phyloP scores from a whole-genome alignment of 768 basidiomycete species.

The Chalciporus chontae region DNA sequence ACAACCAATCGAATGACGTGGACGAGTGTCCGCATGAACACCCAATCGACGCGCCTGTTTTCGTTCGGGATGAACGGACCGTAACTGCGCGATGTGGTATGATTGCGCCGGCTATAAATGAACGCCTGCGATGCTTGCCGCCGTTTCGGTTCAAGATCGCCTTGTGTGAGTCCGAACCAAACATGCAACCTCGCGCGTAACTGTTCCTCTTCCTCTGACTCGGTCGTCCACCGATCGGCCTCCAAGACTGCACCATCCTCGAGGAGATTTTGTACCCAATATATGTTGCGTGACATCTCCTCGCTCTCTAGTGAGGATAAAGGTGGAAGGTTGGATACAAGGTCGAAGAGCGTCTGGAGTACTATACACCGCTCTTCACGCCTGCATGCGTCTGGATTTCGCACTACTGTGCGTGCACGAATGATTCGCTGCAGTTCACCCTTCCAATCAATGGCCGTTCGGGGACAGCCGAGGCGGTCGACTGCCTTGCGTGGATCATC shows the following conservation, averaged over 20 bases:
- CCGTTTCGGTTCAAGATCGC: slow-evolving; percentile 34
- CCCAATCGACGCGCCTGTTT: slow-evolving; percentile 52
- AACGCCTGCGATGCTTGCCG: slow-evolving; percentile 46
- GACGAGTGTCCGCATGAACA: slow-evolving; percentile 51
- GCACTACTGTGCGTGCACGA: slow-evolving; percentile 50
- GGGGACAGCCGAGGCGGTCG: slow-evolving; percentile 30
- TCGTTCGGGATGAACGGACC: slow-evolving; percentile 54
- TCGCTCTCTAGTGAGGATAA: slow-evolving; percentile 23
- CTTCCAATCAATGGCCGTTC: slow-evolving; percentile 47
- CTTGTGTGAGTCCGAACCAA: slow-evolving; percentile 50
- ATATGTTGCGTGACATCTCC: slow-evolving; percentile 46
- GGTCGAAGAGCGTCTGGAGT: slow-evolving; percentile 48
- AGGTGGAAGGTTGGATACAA: slow-evolving; percentile 43
- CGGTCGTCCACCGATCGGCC: slow-evolving; percentile 14
- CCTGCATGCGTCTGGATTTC: slow-evolving; percentile 31
- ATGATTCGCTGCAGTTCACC: slow-evolving; percentile 49
- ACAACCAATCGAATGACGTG: slow-evolving; percentile 55
- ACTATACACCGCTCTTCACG: slow-evolving; percentile 42
- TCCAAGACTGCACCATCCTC: slow-evolving; percentile 46
- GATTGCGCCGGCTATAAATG: slow-evolving; percentile 63
- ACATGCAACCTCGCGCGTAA: slow-evolving; percentile 52
- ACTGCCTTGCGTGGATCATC: slow-evolving; percentile 61
- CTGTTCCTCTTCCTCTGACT: slow-evolving; percentile 39
- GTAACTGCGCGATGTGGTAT: slow-evolving; percentile 45
- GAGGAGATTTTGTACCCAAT: slow-evolving; percentile 47